phyloP scores from a whole-genome alignment of 768 basidiomycete species.

The Russula foetens region DNA sequence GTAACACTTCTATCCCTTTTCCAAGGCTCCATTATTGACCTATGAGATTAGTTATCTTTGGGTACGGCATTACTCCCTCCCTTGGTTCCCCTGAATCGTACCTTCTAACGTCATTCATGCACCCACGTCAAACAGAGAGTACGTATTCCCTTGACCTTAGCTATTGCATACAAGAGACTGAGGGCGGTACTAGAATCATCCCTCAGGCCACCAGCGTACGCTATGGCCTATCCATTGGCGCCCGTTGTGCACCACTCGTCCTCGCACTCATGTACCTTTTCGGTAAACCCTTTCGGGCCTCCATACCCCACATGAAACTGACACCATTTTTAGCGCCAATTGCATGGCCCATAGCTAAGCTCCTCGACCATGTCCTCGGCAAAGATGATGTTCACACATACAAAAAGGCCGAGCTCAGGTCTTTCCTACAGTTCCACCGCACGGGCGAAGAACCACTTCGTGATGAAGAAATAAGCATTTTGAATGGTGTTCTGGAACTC shows the following conservation, averaged over 20 bases:
- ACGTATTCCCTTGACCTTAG: not conserved
- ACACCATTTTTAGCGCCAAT: constrained; percentile 34
- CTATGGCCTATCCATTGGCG: constrained; percentile 52
- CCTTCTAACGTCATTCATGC: not conserved
- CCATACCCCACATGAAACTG: not conserved
- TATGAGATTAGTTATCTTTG: constrained; percentile 58
- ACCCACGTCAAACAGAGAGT: constrained; percentile 1
- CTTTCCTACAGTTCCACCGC: constrained; percentile 69
- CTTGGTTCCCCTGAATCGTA: not conserved
- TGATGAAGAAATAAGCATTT: constrained; percentile 75
- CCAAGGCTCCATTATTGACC: not conserved
- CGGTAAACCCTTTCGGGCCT: constrained; percentile 25
- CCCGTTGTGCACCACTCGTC: constrained; percentile 43
- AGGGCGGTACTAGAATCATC: constrained; percentile 39
- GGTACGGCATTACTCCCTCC: constrained; percentile 37
- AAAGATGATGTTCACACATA: constrained; percentile 63
- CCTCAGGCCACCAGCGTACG: constrained; percentile 66
- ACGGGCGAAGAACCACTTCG: constrained; percentile 69
- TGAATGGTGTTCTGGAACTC: constrained; percentile 73
- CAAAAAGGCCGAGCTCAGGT: constrained; percentile 61
- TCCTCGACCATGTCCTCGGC: constrained; percentile 80
- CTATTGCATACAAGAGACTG: not conserved
- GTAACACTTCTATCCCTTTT: constrained; percentile 28
- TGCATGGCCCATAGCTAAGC: constrained; percentile 51
- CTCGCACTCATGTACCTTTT: constrained; percentile 43